These are phyloP conservation scores for Knufia fluminis DNA, from an alignment of 2,329 filamentous ascomycete species.

Conservation along the genomic window DNA sequence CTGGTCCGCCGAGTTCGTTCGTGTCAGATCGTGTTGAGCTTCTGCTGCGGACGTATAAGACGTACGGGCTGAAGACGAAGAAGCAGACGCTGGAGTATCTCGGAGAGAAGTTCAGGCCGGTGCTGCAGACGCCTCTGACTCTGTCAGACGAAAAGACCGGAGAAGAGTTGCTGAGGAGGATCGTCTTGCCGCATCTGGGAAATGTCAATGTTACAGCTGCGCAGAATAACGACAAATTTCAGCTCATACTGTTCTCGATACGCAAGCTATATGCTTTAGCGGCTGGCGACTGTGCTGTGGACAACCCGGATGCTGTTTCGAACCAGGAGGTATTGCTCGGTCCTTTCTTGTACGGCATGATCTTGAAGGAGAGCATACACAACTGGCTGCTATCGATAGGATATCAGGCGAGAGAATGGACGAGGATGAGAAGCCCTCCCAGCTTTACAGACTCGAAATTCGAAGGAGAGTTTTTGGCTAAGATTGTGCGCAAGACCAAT, in stretches of 20 bases:
- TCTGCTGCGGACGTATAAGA: conserved; percentile 84
- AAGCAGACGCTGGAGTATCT: conserved; percentile 76
- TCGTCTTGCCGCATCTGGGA: conserved; percentile 86
- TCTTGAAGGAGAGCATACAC: conserved; percentile 88
- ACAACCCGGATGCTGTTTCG: conserved; percentile 94
- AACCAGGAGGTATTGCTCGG: conserved; percentile 93
- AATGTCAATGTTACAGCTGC: conserved; percentile 72
- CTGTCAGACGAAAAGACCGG: conserved; percentile 83
- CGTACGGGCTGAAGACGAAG: conserved; percentile 73
- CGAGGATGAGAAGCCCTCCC: conserved; percentile 40
- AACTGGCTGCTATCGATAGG: conserved; percentile 69
- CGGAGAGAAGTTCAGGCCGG: conserved; percentile 81
- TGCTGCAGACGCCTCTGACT: conserved; percentile 73
- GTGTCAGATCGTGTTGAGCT: conserved; percentile 90
- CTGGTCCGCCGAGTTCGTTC: conserved; percentile 78
- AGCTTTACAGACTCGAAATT: conserved; percentile 70
- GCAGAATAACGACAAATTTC: conserved; percentile 87
- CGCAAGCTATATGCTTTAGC: conserved; percentile 89
- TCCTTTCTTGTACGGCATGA: conserved; percentile 88
- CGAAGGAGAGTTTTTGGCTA: conserved; percentile 65
- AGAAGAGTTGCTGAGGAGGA: conserved; percentile 78
- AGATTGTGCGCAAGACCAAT: conserved; percentile 71
- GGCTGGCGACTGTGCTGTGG: conserved; percentile 81
- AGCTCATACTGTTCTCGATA: conserved; percentile 89
- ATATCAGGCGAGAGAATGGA: conserved; percentile 46